Evolutionary conservation across 805 yeast genomes (phyloP).

Genomic region (Pichia paraexigua): DNA sequence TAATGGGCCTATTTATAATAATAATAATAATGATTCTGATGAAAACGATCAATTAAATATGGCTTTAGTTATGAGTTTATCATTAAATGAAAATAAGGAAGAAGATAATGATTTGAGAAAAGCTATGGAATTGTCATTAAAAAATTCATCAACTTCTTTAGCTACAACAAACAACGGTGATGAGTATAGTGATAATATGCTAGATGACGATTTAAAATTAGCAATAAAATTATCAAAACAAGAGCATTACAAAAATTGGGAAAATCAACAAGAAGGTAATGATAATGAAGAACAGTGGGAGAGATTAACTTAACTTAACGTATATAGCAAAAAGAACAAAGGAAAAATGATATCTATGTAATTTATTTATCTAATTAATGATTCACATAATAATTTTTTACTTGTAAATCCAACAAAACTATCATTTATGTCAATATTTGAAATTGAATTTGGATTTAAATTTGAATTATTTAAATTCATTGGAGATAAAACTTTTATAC

Average conservation of each 20-base stretch:
- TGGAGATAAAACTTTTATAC: slow-evolving; percentile 53
- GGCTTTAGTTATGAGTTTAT: slow-evolving; percentile 36
- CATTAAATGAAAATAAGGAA: slow-evolving; percentile 12
- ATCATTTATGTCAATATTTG: slow-evolving; percentile 16
- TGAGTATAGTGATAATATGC: background rate
- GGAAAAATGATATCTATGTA: too few species aligned
- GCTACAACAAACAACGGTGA: background rate
- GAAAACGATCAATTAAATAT: slow-evolving; percentile 34
- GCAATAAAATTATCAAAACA: slow-evolving; percentile 12
- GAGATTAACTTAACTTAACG: background rate
- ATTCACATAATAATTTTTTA: slow-evolving; percentile 26
- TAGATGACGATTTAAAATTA: slow-evolving; percentile 11
- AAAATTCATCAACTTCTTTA: background rate
- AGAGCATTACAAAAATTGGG: slow-evolving; percentile 8
- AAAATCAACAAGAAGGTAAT: background rate
- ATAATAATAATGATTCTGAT: slow-evolving; percentile 20
- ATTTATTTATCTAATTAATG: slow-evolving; percentile 22
- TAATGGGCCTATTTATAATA: slow-evolving; percentile 31
- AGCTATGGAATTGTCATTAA: slow-evolving; percentile 1
- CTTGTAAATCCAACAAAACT: slow-evolving; percentile 29
- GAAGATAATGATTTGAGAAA: background rate
- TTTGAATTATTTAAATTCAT: slow-evolving; percentile 18
- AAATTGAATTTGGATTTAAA: background rate
- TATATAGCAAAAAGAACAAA: background rate
- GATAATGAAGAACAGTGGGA: slow-evolving; percentile 8